A percentile compares a stretch with the other conserved stretches of the same genome.
phyloP scores from a whole-genome alignment of 768 basidiomycete genomes.

The Cystofilobasidium capitatum region DNA sequence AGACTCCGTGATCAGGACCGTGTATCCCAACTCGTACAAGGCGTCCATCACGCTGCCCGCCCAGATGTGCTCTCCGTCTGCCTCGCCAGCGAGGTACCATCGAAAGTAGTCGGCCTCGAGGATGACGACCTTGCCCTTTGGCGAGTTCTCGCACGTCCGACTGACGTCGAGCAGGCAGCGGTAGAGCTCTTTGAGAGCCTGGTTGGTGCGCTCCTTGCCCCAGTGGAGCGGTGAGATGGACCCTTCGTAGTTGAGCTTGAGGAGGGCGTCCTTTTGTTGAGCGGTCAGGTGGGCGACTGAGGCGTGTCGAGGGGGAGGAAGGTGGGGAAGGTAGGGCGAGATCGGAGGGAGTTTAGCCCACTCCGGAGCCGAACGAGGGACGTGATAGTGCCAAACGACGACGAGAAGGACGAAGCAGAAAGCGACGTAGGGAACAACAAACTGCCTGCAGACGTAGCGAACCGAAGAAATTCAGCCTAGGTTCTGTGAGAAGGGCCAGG shows the following conservation, averaged over 20 bases:
- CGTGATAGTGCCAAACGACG: neutral
- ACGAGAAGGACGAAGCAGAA: neutral
- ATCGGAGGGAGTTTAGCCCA: constrained; percentile 15
- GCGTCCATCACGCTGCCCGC: constrained; percentile 13
- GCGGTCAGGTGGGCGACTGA: constrained; percentile 19
- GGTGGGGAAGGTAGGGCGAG: constrained; percentile 16
- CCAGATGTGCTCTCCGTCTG: constrained; percentile 25
- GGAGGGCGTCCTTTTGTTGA: constrained; percentile 15
- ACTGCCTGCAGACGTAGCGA: neutral
- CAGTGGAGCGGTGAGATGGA: neutral
- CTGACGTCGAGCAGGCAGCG: constrained; percentile 10
- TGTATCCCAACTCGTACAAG: constrained; percentile 16
- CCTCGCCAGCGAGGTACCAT: constrained; percentile 8
- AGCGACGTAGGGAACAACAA: neutral
- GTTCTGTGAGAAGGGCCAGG: neutral
- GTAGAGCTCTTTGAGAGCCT: constrained; percentile 6
- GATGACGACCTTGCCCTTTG: constrained; percentile 16
- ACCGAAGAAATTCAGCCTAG: too few species aligned
- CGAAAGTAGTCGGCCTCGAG: constrained; percentile 25
- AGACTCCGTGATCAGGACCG: constrained; percentile 17
- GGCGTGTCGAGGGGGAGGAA: constrained; percentile 16
- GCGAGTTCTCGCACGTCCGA: constrained; percentile 9
- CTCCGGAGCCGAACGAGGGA: constrained; percentile 11
- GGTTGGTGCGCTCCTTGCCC: constrained; percentile 4
- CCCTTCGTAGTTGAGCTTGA: neutral